Conservation (phyloP, 2,329 filamentous ascomycete genomes). For the Trichoderma cornu-damae region DNA sequence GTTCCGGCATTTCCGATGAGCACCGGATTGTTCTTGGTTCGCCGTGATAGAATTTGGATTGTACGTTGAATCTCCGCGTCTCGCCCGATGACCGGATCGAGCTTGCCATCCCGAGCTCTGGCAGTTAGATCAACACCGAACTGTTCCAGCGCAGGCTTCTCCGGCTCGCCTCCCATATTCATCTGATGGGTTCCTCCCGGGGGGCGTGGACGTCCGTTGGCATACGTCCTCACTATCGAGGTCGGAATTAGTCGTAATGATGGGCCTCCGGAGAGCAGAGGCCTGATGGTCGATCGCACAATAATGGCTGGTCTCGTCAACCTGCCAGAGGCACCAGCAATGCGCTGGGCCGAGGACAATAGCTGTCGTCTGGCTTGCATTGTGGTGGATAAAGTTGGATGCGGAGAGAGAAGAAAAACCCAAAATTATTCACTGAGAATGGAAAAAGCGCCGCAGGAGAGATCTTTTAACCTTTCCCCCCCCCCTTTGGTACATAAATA, state of each 20-base stretch:
- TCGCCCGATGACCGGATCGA: slow-evolving; percentile 93
- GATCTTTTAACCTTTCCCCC: not conserved
- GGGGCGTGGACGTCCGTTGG: slow-evolving; percentile 73
- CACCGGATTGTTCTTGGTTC: slow-evolving; percentile 95
- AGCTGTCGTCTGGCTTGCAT: slow-evolving; percentile 42
- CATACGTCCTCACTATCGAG: slow-evolving; percentile 48
- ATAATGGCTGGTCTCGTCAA: slow-evolving; percentile 29
- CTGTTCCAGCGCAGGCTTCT: slow-evolving; percentile 86
- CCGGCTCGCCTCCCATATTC: slow-evolving; percentile 66
- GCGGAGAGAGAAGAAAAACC: slow-evolving; percentile 9
- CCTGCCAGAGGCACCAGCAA: slow-evolving; percentile 32
- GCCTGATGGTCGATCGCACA: slow-evolving; percentile 22
- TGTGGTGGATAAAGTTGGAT: slow-evolving; percentile 17
- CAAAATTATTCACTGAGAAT: not conserved
- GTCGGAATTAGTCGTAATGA: slow-evolving; percentile 35
- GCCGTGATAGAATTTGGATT: slow-evolving; percentile 84
- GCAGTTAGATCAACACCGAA: slow-evolving; percentile 88
- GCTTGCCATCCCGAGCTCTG: slow-evolving; percentile 76
- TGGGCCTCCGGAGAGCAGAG: slow-evolving; percentile 15
- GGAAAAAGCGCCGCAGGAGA: not conserved
- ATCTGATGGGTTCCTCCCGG: slow-evolving; percentile 92
- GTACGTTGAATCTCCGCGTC: slow-evolving; percentile 89
- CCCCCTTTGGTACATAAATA: not conserved
- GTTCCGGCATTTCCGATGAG: slow-evolving; percentile 89
- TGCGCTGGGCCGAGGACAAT: slow-evolving; percentile 35